Base-by-base conservation (phyloP, 306 rosid genomes). In the Vicia villosa region DNA sequence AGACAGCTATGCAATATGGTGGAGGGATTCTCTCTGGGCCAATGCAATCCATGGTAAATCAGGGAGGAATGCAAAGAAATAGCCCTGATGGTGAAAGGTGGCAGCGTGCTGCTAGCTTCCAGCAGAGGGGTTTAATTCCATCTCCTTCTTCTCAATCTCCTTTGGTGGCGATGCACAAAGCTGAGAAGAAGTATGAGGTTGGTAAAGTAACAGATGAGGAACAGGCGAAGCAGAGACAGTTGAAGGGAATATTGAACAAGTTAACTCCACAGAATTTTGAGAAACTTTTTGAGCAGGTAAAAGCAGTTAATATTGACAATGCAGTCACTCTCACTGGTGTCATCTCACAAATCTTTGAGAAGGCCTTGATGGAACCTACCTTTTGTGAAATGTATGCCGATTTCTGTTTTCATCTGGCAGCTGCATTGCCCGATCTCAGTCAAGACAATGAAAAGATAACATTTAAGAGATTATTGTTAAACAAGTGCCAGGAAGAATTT, bases 371-470 rank as follows among this genome's bases (percentile, higher is more conserved):
- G 90, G 99, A 94, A 81, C 99, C 99, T 66, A 94, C 99, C 51
- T 91, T 94, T 82, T 94, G 99, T 91, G 99, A 94, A 87, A 94
- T 91, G 99, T 94, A 94, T 75, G 99, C 99, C 51, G 75, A 91
- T 41, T 94, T 94, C 84, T 94, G 99, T 75, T 74, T 2, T 30
- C 83, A 83, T 86, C 86, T 94, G 64, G 86, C 99, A 37, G 66
- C 60, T 59, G 99, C 67, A 14, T 81, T 94, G 69, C 97, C 95
- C 40, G 95, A 91, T 83, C 81, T 94, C 56, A 86, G 84, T 68
- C 86, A 88, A 63, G 88, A 86, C 76, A 83, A 91, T 76, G 92
- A 88, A 63, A 94, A 88, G 82, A 80, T 94, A 57, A 94, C 99
- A 52, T 94, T 94, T 22, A 94, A 87, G 83, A 87, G 97, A 70